A percentile compares a stretch with the other conserved stretches of the same genome.
These are phyloP conservation scores for Metschnikowia koreensis DNA, from an alignment of 805 yeast genomes.

Conservation along the genomic window DNA sequence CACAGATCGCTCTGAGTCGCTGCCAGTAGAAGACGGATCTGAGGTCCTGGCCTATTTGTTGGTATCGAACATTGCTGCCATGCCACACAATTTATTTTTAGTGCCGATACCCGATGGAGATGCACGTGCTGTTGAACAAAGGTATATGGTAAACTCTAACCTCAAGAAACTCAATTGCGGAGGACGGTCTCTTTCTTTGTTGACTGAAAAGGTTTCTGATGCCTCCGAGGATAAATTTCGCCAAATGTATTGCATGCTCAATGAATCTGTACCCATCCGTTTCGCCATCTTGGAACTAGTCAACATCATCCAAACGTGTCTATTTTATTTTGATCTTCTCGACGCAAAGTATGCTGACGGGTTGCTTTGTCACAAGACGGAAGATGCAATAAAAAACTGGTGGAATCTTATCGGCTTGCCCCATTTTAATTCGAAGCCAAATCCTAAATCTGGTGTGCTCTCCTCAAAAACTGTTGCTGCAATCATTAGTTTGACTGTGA, in stretches of 20 bases:
- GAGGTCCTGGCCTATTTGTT: conserved; percentile 46
- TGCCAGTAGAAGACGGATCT: conserved; percentile 6
- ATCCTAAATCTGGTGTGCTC: conserved; percentile 51
- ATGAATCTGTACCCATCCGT: conserved; percentile 47
- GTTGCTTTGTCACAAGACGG: conserved; percentile 73
- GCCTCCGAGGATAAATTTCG: conserved; percentile 81
- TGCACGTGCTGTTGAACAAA: conserved; percentile 46
- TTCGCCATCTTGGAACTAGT: conserved; percentile 77
- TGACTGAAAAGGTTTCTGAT: conserved; percentile 64
- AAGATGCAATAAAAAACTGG: conserved; percentile 71
- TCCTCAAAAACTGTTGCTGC: conserved; percentile 75
- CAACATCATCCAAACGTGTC: conserved; percentile 67
- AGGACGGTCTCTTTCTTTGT: conserved; percentile 75
- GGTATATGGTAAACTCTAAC: conserved; percentile 72
- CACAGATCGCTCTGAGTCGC: not conserved
- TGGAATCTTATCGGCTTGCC: conserved; percentile 72
- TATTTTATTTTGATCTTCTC: conserved; percentile 74
- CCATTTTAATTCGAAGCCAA: conserved; percentile 41
- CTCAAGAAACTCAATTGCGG: conserved; percentile 77
- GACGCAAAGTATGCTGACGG: conserved; percentile 79
- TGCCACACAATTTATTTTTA: conserved; percentile 72
- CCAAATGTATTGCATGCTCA: conserved; percentile 63
- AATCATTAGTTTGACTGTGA: conserved; percentile 70
- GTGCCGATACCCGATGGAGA: conserved; percentile 69
- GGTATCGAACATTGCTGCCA: conserved; percentile 77